These are phyloP conservation scores for Syncephalastrum monosporum DNA, from an alignment of 371 early-diverging fungal genomes.

Conservation along the genomic window DNA sequence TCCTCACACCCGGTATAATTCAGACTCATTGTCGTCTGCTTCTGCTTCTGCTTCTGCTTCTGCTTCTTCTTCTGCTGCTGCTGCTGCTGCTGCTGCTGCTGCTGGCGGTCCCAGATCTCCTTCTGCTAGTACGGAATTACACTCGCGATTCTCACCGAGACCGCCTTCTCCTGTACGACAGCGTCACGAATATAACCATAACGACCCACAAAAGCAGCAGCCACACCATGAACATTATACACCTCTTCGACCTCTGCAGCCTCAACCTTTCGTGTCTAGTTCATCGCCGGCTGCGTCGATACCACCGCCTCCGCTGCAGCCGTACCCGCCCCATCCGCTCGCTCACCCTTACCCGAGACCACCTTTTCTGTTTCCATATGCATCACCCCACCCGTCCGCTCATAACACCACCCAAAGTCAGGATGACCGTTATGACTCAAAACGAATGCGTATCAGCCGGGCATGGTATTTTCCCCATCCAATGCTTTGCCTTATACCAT, in stretches of 20 bases:
- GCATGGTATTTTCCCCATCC: slow-evolving; percentile 30
- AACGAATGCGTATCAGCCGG: slow-evolving; percentile 41
- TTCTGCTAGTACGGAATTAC: neutral
- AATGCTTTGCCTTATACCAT: neutral
- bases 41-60: neutral
- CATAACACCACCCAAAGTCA: neutral
- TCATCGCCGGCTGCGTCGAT: slow-evolving; percentile 1
- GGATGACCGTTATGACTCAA: slow-evolving; percentile 14
- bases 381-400: neutral
- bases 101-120: neutral
- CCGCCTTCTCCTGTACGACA: neutral
- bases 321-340: neutral
- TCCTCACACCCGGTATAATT: slow-evolving; percentile 1
- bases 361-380: neutral
- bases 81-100: too few relatives aligned
- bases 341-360: slow-evolving; percentile 5
- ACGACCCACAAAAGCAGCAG: too few relatives aligned
- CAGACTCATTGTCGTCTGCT: neutral
- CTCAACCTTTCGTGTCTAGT: slow-evolving; percentile 16
- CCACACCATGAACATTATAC: neutral
- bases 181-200: too few relatives aligned
- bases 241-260: slow-evolving; percentile 17
- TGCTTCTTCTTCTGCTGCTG: too few relatives aligned
- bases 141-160: neutral
- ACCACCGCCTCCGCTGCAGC: slow-evolving; percentile 3